Percentiles rank a stretch among this genome's conserved stretches.
These are phyloP conservation scores for Fraxinus anomala DNA, from an alignment of 257 asterid species.

Conservation along the genomic window DNA sequence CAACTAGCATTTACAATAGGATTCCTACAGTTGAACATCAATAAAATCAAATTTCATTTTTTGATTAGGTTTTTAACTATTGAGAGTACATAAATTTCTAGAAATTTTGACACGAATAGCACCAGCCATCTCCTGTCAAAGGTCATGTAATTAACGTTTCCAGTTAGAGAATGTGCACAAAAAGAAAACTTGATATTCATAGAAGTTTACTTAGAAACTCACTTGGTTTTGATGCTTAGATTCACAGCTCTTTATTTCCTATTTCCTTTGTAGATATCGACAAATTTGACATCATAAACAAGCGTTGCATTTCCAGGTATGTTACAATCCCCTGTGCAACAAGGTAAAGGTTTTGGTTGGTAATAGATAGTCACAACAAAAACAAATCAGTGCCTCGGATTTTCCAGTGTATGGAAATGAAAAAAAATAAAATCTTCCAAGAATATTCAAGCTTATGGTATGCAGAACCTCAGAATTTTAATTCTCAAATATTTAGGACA, in stretches of 20 bases:
- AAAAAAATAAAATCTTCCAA: background rate
- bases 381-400: constrained; percentile 1
- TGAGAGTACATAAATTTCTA: background rate
- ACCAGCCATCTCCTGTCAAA: constrained; percentile 2
- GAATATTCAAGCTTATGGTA: background rate
- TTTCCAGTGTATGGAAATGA: background rate
- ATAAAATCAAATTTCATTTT: background rate
- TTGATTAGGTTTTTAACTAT: background rate
- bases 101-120: background rate
- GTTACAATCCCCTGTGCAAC: constrained; percentile 77
- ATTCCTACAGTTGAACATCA: background rate
- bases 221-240: constrained; percentile 22
- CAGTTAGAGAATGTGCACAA: background rate
- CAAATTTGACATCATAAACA: constrained; percentile 66
- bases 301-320: constrained; percentile 89
- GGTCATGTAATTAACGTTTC: background rate
- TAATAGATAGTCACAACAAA: background rate
- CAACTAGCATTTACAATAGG: background rate
- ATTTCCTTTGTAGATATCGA: constrained; percentile 70
- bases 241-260: constrained; percentile 43
- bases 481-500: background rate
- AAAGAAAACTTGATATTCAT: background rate
- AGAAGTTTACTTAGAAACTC: constrained; percentile 15
- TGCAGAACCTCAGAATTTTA: background rate
- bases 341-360: background rate